phyloP scores from a whole-genome alignment of 2,329 filamentous ascomycete genomes.

The Lachnellula suecica region DNA sequence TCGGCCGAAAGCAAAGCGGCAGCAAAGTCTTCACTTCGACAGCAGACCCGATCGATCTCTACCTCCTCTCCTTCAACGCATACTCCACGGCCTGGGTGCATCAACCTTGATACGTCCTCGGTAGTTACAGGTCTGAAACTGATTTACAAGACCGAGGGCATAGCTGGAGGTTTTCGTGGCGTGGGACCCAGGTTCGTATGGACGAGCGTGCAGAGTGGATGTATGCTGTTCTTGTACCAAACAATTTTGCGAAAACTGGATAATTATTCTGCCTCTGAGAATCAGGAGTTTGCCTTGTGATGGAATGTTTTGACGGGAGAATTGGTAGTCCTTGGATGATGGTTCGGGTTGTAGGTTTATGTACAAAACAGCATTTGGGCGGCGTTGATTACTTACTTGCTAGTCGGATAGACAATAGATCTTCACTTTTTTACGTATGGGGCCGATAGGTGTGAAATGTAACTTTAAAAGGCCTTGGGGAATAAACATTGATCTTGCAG shows the following conservation, averaged over 20 bases:
- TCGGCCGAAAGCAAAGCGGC: constrained; percentile 27
- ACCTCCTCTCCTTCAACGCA: constrained; percentile 88
- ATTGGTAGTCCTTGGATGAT: neutral
- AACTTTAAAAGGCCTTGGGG: no score
- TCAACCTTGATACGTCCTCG: constrained; percentile 84
- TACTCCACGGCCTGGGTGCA: constrained; percentile 73
- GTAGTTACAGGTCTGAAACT: constrained; percentile 80
- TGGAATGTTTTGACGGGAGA: no score
- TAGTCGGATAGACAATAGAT: constrained; percentile 30
- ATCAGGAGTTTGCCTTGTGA: constrained; percentile 26
- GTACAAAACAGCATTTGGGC: constrained; percentile 29
- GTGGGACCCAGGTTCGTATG: constrained; percentile 91
- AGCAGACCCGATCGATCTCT: constrained; percentile 74
- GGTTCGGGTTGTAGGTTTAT: constrained; percentile 15
- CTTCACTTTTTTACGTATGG: constrained; percentile 26
- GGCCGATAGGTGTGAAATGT: no score
- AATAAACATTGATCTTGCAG: neutral
- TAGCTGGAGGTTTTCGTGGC: constrained; percentile 89
- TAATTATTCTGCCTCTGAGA: constrained; percentile 29
- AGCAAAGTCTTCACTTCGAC: constrained; percentile 24
- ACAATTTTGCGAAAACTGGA: constrained; percentile 78
- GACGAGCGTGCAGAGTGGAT: constrained; percentile 96
- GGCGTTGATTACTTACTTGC: constrained; percentile 29
- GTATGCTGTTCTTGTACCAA: constrained; percentile 96
- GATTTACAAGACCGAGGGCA: constrained; percentile 87